phyloP scores from a whole-genome alignment of 495 filamentous ascomycete genomes.

The Hypoxylon perforatum region DNA sequence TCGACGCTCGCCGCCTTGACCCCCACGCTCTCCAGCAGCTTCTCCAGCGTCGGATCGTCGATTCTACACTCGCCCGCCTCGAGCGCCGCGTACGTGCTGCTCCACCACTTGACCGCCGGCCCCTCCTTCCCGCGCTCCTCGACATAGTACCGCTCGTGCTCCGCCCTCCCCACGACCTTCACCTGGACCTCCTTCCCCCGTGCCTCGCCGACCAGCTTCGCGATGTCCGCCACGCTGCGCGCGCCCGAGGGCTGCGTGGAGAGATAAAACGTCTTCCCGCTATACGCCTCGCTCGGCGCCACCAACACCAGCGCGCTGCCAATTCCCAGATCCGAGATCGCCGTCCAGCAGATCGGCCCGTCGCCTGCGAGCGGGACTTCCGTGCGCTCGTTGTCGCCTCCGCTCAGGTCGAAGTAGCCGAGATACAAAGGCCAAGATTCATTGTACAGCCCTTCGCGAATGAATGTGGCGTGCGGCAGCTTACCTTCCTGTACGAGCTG shows the following conservation, averaged over 20 bases:
- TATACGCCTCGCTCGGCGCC: constrained; percentile 41
- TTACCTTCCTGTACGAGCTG: constrained; percentile 32
- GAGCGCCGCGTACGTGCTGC: constrained; percentile 56
- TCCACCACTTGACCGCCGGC: constrained; percentile 57
- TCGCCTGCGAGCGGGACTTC: constrained; percentile 55
- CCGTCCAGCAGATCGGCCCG: constrained; percentile 56
- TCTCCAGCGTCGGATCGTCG: constrained; percentile 52
- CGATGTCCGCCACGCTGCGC: constrained; percentile 49
- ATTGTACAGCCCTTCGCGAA: constrained; percentile 73
- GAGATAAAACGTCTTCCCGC: constrained; percentile 53
- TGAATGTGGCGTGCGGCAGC: constrained; percentile 58
- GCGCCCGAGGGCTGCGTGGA: constrained; percentile 40
- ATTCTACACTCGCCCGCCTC: constrained; percentile 55
- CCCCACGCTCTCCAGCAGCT: constrained; percentile 48
- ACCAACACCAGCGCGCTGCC: constrained; percentile 52
- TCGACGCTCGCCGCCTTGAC: constrained; percentile 50
- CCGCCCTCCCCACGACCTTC: constrained; percentile 42
- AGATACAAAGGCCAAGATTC: constrained; percentile 78
- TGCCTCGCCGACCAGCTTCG: constrained; percentile 44
- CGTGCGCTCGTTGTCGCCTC: constrained; percentile 18
- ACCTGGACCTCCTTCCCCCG: constrained; percentile 38
- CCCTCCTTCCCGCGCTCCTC: constrained; percentile 47
- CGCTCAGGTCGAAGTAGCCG: constrained; percentile 63
- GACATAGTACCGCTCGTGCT: constrained; percentile 55
- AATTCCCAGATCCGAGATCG: constrained; percentile 56